These are phyloP conservation scores for Claviceps purpurea DNA, from an alignment of 2,329 filamentous ascomycete genomes.

Conservation along the genomic window DNA sequence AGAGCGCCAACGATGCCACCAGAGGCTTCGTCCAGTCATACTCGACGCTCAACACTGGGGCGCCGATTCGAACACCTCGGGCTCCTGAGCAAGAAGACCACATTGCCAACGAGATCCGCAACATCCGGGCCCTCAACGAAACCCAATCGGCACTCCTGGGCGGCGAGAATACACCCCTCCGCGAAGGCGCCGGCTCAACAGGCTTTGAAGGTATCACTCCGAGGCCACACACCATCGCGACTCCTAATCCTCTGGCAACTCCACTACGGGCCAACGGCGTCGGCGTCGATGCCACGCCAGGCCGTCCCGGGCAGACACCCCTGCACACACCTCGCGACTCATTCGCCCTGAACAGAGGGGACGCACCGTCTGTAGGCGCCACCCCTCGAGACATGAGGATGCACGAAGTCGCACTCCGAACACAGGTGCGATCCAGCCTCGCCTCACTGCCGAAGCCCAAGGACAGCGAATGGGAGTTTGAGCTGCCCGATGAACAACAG, in stretches of 20 bases:
- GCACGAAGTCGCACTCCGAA: slow-evolving; percentile 54
- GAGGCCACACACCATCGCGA: slow-evolving; percentile 68
- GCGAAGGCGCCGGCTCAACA: slow-evolving; percentile 69
- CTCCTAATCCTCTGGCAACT: slow-evolving; percentile 90
- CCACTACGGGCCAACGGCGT: slow-evolving; percentile 57
- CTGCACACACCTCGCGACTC: slow-evolving; percentile 79
- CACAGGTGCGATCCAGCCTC: slow-evolving; percentile 59
- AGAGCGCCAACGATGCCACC: slow-evolving; percentile 73
- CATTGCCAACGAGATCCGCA: slow-evolving; percentile 91
- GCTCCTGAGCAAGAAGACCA: slow-evolving; percentile 88
- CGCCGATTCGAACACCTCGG: slow-evolving; percentile 82
- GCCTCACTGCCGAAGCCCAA: slow-evolving; percentile 82
- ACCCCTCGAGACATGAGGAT: slow-evolving; percentile 67
- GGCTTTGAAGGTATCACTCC: slow-evolving; percentile 80
- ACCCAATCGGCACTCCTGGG: slow-evolving; percentile 89
- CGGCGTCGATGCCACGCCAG: slow-evolving; percentile 55
- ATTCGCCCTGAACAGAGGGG: slow-evolving; percentile 67
- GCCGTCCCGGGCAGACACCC: slow-evolving; percentile 64
- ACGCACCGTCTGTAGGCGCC: slow-evolving; percentile 53
- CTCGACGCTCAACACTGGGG: slow-evolving; percentile 62
- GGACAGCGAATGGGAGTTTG: slow-evolving; percentile 86
- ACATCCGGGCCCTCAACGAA: slow-evolving; percentile 82
- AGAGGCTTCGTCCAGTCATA: slow-evolving; percentile 82
- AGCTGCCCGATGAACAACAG: slow-evolving; percentile 69
- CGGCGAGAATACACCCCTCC: slow-evolving; percentile 82